Evolutionary conservation across 495 filamentous ascomycete genomes (phyloP).

Genomic region (Lasiosphaeria hispida): DNA sequence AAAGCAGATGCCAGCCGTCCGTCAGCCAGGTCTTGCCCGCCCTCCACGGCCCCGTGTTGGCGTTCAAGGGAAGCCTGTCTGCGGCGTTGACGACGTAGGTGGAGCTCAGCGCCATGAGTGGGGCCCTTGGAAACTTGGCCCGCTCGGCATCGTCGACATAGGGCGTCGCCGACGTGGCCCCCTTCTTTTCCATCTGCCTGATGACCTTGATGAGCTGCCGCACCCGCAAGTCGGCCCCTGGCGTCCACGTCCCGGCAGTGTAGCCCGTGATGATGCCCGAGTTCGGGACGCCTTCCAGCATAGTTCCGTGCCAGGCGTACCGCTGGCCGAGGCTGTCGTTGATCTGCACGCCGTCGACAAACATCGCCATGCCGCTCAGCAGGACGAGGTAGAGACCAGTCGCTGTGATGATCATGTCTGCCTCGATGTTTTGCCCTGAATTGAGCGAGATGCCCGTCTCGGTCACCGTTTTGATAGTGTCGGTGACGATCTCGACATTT

Average conservation of each 20-base stretch:
- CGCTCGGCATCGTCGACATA: slow-evolving; percentile 18
- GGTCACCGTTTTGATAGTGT: slow-evolving; percentile 63
- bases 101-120: slow-evolving; percentile 25
- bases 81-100: slow-evolving; percentile 33
- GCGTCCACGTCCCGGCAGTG: slow-evolving; percentile 61
- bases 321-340: slow-evolving; percentile 52
- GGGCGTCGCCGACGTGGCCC: slow-evolving; percentile 32
- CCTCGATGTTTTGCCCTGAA: slow-evolving; percentile 55
- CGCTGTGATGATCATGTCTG: slow-evolving; percentile 73
- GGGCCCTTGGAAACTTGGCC: slow-evolving; percentile 16
- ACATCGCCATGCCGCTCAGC: slow-evolving; percentile 47
- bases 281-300: slow-evolving; percentile 44
- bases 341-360: slow-evolving; percentile 55
- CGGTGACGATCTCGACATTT: slow-evolving; percentile 64
- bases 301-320: slow-evolving; percentile 52
- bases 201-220: slow-evolving; percentile 38
- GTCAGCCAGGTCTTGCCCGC: slow-evolving; percentile 29
- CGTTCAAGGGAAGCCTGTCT: slow-evolving; percentile 31
- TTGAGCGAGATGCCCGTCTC: slow-evolving; percentile 55
- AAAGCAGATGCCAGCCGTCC: slow-evolving; percentile 28
- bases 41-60: slow-evolving; percentile 35
- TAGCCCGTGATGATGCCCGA: slow-evolving; percentile 37
- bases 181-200: slow-evolving; percentile 34
- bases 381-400: slow-evolving; percentile 65
- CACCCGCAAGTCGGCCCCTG: slow-evolving; percentile 34